Base-by-base conservation (phyloP, 495 filamentous ascomycete genomes). In the Ramalina peruviana region DNA sequence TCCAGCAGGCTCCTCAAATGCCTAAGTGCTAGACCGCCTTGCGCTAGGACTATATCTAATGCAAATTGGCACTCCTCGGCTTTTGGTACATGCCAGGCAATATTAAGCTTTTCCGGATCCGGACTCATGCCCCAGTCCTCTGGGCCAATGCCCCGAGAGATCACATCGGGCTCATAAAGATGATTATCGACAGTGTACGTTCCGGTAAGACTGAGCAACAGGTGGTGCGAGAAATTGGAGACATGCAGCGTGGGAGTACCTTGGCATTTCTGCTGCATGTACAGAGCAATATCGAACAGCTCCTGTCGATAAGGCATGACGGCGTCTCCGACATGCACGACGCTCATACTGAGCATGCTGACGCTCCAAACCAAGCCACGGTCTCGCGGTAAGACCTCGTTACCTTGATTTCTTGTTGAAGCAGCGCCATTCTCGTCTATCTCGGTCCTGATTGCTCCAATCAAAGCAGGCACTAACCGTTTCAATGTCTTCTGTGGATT, bases 371-470 rank as follows among this genome's bases (percentile, higher is more conserved):
- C 88, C 16, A 99, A 70, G 12, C 83, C 92, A 21, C 93, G 74
- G 62, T 99, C 92, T 56, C 92, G 76, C 26, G 92, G 92, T 36
- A 97, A 74, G 26, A 97, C 86, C 60, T 99, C 92, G 17, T 85
- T 82, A 15, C 93, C 92, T 36, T 87, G 92, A 39, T 86, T 96
- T 54, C 92, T 73, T 25, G 93, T 93, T 30, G 92, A 95, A 6
- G 88, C 92, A 12, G 92, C 92, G n/a, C 87, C 86, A 58, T 96
- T 97, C 60, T 94, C 86, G 57, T 94, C 87, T 54, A 99, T 97
- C 60, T 99, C 92, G 47, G 86, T 93, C 43, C 88, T 84, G 54
- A 99, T 99, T 30, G 86, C 87, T 60, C 83, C 78, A 38, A 89
- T 82, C 50, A 99, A 69, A 65, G 94, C 83, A 0, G 92, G 92